Evolutionary conservation across 2,329 filamentous ascomycete genomes (phyloP), one percentile per base, ranked within the genome.

Genomic region (Thielaviopsis populi): DNA sequence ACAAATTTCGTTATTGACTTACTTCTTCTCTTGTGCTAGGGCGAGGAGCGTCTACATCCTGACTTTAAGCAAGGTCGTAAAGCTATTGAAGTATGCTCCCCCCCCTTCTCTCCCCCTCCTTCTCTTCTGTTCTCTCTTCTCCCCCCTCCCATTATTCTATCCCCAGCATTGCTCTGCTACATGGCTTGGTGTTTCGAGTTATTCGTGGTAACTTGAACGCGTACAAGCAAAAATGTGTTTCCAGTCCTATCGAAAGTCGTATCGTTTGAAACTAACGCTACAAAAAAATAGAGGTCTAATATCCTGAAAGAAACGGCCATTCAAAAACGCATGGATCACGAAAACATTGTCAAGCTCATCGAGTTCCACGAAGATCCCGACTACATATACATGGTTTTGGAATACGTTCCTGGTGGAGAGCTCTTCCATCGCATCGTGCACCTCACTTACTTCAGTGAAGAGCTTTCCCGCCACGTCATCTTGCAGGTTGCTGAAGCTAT

Each of bases 241-340:
- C 19, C 24, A 50, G 15, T 27, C 19, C 15, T n/a, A n/a, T 50
- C 24, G 22, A 2, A 8, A 15, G 2, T 10, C 24, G 33, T 37
- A 37, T 5, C 33, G 24, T 50, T 0, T 50, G 22, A 54, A n/a
- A 56, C 53, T 2, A 37, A 33, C 53, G 13, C 15, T 56, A 2
- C 24, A 30, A 56, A 30, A 37, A n/a, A 62, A 19, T 74, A 99
- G 94, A 83, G 94, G 76, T 89, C 92, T 68, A 99, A 97, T 71
- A 97, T 99, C 68, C 78, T 99, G 67, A 99, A 99, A 76, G 94
- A 99, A 75, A 94, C 99, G 15, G 89, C 96, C 71, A 99, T 99
- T 69, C 99, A 99, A 92, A 89, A 91, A 68, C 88, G 95, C 71
- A 80, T 99, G 59, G 91, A 97, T 68, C 94, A 99, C 69, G 91